Conservation (phyloP, 352 stramenopile genomes). For the Phytophthora rubi region DNA sequence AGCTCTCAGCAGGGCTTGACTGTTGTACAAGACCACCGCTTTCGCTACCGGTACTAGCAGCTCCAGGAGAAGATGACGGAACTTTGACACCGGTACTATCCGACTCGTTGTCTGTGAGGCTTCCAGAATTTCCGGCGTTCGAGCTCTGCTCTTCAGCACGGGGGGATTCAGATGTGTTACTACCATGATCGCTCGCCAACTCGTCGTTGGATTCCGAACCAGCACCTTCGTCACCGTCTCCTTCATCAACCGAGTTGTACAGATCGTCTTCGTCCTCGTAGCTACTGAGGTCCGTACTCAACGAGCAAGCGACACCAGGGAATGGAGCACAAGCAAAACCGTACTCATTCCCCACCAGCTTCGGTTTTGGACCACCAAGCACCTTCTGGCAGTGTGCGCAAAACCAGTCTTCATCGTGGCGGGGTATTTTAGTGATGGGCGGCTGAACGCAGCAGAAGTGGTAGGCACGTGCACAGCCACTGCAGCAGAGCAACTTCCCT, state of each 20-base stretch:
- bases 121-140: slow-evolving; percentile 10
- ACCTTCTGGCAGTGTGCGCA: slow-evolving; percentile 46
- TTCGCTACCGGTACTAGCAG: not conserved
- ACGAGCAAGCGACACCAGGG: slow-evolving; percentile 7
- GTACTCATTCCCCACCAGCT: slow-evolving; percentile 28
- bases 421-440: slow-evolving; percentile 58
- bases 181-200: slow-evolving; percentile 4
- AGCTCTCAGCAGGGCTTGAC: not conserved
- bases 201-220: slow-evolving; percentile 12
- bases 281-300: slow-evolving; percentile 27
- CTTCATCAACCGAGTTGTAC: slow-evolving; percentile 20
- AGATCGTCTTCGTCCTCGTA: slow-evolving; percentile 16
- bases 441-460: slow-evolving; percentile 77
- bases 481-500: slow-evolving; percentile 68
- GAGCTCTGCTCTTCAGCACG: slow-evolving; percentile 20
- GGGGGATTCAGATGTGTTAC: slow-evolving; percentile 13
- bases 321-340: slow-evolving; percentile 18
- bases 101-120: slow-evolving; percentile 33
- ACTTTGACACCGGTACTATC: slow-evolving; percentile 23
- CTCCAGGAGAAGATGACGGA: slow-evolving; percentile 6
- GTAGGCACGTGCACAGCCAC: slow-evolving; percentile 73
- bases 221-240: not conserved
- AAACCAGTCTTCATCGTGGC: slow-evolving; percentile 65
- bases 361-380: slow-evolving; percentile 30
- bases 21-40: slow-evolving; percentile 3